Base-by-base conservation (phyloP, 768 basidiomycete species). In the Lactarius psammicola region DNA sequence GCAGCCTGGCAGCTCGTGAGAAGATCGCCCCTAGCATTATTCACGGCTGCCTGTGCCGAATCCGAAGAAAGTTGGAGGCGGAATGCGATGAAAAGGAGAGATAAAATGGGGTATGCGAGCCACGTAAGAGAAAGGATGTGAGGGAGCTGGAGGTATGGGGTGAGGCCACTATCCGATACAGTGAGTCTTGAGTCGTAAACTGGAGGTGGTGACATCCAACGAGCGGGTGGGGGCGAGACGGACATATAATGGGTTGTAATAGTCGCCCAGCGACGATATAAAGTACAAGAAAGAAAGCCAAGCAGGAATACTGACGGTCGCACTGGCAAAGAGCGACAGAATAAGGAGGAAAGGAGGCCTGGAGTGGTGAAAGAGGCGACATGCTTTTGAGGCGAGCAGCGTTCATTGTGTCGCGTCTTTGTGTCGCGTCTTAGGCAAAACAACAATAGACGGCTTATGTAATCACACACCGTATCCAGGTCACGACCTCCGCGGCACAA, bases 41-140 rank as follows among this genome's bases (percentile, higher is more conserved):
- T 79, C 4, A 92, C 83, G 2, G 87, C 82, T 70, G 82, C 80
- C 72, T 90, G 82, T 4, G 93, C 85, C 15, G 88, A 83, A 26
- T 80, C 80, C 6, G 89, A 82, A 30, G 94, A 92, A 13, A 90
- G 74, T 66, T 88, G 84, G 44, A 97, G 83, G 62, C 92, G 85
- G 73, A 94, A 93, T 38, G 89, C 89, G 75, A 95, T 85, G 73
- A 98, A 91, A 69, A 94, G 75, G 64, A 98, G 85, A 30, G 94
- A 95, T 49, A 96, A 78, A 33, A 97, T 87, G 36, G 94, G 94
- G 69, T 93, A 94, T 10, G 94, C 92, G 44, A 98, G 88, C 89
- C 94, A 92, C 73, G 91, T 84, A 15, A 96, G 84, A 28, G 94
- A 93, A 34, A 96, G 84, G 55, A 94, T 82, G 72, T 95, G 87